Base-by-base conservation (phyloP, 2,329 filamentous ascomycete species). In the Diaporthe australafricana region DNA sequence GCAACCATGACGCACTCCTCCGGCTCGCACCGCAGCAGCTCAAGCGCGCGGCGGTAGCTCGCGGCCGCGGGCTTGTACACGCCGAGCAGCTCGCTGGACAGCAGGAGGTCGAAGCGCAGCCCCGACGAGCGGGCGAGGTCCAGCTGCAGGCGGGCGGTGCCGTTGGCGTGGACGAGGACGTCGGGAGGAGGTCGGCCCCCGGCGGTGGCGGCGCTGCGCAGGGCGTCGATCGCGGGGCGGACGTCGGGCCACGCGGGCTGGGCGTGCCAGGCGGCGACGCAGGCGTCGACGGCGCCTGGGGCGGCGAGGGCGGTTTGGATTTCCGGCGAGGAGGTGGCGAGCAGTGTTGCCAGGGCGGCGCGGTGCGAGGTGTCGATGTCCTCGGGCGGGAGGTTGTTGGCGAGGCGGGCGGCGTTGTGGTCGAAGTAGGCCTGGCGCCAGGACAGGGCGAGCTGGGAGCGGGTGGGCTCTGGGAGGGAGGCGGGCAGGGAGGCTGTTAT, bases 241-340 rank as follows among this genome's bases (percentile, higher is more conserved):
- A 88, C 85, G 66, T 90, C 87, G 0, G 84, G 83, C 88, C 87
- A 90, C 2, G 87, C 83, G 7, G 75, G 78, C 78, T 87, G 85
- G 5, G 76, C 72, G 74, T 89, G 86, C 87, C 87, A 89, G 22
- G 83, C 80, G 4, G 75, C 62, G 3, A 85, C 79, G 42, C 81
- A 73, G 67, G 57, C 68, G 9, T 72, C 20, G 35, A 79, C 73
- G 1, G 72, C 67, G 45, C 77, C 38, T 2, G 73, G 53, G 30
- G 75, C 17, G 53, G 78, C 77, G 32, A 70, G 74, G 57, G 72
- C 71, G 67, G 62, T 72, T 38, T 71, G 40, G 3, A 74, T 70
- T 20, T 73, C 63, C 56, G 75, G 72, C 60, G 79, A 70, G 17
- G 76, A 32, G 5, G 48, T 45, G 17, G 63, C 77, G 7, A 87